phyloP scores from a whole-genome alignment of 139 green algal genomes.

The Chlorella sp. region DNA sequence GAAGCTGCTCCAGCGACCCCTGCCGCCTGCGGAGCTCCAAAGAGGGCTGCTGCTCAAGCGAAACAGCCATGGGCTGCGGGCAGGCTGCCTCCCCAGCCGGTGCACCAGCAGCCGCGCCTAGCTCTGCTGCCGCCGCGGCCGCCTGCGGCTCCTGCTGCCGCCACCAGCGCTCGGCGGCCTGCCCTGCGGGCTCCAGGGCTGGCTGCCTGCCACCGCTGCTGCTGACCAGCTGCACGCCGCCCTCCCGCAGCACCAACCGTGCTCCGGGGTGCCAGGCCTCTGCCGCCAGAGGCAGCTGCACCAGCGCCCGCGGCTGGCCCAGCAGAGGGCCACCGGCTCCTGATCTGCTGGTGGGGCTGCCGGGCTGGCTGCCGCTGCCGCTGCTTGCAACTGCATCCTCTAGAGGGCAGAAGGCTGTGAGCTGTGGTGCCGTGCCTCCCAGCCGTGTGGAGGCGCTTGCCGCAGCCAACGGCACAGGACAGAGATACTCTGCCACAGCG shows the following conservation, averaged over 20 bases:
- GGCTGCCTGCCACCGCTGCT: background rate
- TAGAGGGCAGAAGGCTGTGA: background rate
- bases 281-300: background rate
- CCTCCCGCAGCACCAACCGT: background rate
- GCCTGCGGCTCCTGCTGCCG: background rate
- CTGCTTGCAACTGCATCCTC: background rate
- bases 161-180: slow-evolving; percentile 14
- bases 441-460: background rate
- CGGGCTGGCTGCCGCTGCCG: background rate
- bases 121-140: background rate
- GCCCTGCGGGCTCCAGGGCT: background rate
- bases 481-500: background rate
- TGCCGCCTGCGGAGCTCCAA: background rate
- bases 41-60: background rate
- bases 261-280: background rate
- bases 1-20: too few species aligned
- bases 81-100: background rate
- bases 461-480: background rate
- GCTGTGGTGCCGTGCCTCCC: background rate
- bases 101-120: background rate
- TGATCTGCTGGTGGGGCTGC: background rate
- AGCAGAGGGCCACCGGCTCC: background rate
- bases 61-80: background rate
- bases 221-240: background rate
- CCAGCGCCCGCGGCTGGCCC: background rate